Conservation (phyloP, 495 filamentous ascomycete species). For the Saxophila tyrrhenica region DNA sequence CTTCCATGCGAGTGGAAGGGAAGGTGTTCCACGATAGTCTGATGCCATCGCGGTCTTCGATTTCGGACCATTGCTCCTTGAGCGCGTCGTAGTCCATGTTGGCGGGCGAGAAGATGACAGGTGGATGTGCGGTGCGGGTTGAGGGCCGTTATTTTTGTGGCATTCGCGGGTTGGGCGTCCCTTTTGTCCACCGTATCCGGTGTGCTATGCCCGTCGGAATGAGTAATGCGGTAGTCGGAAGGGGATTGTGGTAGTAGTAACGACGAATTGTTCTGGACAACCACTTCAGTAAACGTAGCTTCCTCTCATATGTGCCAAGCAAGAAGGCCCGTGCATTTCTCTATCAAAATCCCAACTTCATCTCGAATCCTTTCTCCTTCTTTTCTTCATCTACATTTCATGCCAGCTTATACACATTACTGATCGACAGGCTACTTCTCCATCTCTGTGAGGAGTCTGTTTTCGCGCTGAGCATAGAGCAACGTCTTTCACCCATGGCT, state of each 20-base stretch:
- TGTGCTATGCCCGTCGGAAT: not conserved
- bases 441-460: slow-evolving; percentile 42
- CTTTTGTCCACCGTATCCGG: not conserved
- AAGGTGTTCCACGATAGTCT: slow-evolving; percentile 99
- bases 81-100: slow-evolving; percentile 68
- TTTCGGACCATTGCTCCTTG: slow-evolving; percentile 96
- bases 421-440: slow-evolving; percentile 43
- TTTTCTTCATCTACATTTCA: slow-evolving; percentile 40
- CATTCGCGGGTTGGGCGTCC: not conserved
- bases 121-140: not conserved
- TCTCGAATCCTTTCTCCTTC: slow-evolving; percentile 27
- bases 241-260: not conserved
- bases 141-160: not conserved
- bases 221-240: not conserved
- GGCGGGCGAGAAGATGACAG: slow-evolving; percentile 6
- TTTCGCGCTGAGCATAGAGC: slow-evolving; percentile 63
- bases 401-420: slow-evolving; percentile 39
- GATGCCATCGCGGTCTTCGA: slow-evolving; percentile 94
- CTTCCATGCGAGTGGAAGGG: slow-evolving; percentile 98
- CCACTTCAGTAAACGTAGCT: slow-evolving; percentile 3
- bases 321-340: slow-evolving; percentile 4
- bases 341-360: not conserved
- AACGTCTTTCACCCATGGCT: slow-evolving; percentile 51
- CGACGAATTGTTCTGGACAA: not conserved
- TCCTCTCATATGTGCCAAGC: slow-evolving; percentile 4